Evolutionary conservation across 1,284 basidiomycete species (phyloP), one percentile per base, ranked within the genome.

Genomic region (Sparassis latifolia): DNA sequence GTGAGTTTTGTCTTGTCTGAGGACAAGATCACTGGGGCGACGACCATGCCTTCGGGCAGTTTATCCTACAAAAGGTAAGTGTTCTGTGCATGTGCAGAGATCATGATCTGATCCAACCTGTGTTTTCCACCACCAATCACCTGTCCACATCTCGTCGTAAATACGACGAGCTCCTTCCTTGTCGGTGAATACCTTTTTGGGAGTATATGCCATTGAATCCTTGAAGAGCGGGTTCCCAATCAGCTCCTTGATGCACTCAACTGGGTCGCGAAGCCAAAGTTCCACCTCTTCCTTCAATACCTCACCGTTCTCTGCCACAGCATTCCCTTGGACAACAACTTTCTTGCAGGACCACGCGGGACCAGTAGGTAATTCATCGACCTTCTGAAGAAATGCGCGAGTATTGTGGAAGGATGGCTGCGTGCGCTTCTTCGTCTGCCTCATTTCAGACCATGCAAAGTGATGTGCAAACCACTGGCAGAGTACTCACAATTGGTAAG

Each of bases 201-300:
- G 65, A 35, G 57, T 49, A 35, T 66, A 70, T 12, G 48, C 37
- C 40, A 67, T 60, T 2, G 52, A 3, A 0, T 58, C 53, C 1
- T 50, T 12, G 42, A 68, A 67, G 5, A 50, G 42, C 0, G 63
- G 63, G 45, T 69, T 68, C 0, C 62, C 52, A 2, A 69, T 56
- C 0, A 70, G 43, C 45, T 70, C 61, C 2, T 46, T 42, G 5
- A 69, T 55, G 30, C 60, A 62, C 31, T 63, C 60, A 0, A 68
- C 55, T 20, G 64, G 64, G 48, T 71, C 56, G 0, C 63, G 41
- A 5, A 44, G 30, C 69, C 68, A 70, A 0, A 69, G 44, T 42
- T 70, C 62, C 0, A 67, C 43, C 5, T 56, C 54, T 42, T 59
- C 62, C 0, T 27, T 45, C 31, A 55, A 33, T 0, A 30, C 12